A percentile compares a stretch with the other conserved stretches of the same genome.
Evolutionary conservation across 164 flowering plant genomes (phyloP).

Genomic region (Magnolia kwangsiensis): DNA sequence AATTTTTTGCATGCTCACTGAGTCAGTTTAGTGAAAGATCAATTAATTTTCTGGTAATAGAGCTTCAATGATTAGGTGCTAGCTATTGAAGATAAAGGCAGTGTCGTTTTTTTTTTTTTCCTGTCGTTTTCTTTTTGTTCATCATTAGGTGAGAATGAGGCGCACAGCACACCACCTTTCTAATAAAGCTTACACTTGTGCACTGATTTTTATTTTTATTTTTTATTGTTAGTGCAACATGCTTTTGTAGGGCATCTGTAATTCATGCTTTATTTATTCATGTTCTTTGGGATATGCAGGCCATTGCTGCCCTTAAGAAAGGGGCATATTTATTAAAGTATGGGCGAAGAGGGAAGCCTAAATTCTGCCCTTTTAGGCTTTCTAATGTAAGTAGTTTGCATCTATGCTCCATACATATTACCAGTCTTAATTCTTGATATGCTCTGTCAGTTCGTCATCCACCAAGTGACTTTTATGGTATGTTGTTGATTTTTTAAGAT

Average conservation of each 20-base stretch:
- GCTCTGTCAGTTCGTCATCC: neutral
- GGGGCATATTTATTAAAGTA: constrained; percentile 15
- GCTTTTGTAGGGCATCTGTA: neutral
- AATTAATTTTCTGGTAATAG: neutral
- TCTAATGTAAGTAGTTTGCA: constrained; percentile 10
- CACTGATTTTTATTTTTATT: too few relatives aligned
- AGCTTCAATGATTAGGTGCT: neutral
- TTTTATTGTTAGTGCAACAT: neutral
- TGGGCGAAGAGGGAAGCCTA: constrained; percentile 22
- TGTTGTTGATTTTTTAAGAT: neutral
- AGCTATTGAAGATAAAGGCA: neutral
- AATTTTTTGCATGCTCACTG: neutral
- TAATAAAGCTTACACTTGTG: too few relatives aligned
- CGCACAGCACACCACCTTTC: too few relatives aligned
- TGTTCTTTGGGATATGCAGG: constrained; percentile 14
- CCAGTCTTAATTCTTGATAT: neutral
- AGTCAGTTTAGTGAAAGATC: neutral
- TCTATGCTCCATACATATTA: neutral
- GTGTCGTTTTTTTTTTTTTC: neutral
- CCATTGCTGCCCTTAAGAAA: constrained; percentile 16
- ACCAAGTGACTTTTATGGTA: neutral
- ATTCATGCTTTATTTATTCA: neutral
- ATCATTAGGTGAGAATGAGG: too few relatives aligned
- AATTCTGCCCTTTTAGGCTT: constrained; percentile 19
- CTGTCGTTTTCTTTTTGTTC: neutral